Conservation (phyloP, 352 stramenopile species). For the Globisporangium perplexum region DNA sequence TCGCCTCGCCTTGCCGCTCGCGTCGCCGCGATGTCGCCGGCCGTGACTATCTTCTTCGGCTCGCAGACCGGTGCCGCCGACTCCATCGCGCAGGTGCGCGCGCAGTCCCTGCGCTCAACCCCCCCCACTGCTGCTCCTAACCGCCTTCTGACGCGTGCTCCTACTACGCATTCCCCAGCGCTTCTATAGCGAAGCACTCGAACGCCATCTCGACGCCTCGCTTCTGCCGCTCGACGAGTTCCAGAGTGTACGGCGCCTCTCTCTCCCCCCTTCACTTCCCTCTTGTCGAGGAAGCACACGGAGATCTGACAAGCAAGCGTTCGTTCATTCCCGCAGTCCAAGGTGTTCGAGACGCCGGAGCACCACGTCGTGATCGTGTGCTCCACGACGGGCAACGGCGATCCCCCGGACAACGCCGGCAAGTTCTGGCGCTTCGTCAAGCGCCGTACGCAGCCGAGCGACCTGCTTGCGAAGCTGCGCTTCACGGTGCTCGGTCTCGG, state of each 20-base stretch:
- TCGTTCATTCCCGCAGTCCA: constrained; percentile 18
- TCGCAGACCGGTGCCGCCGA: constrained; percentile 87
- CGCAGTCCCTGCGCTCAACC: background rate
- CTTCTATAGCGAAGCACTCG: constrained; percentile 58
- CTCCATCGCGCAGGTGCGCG: constrained; percentile 71
- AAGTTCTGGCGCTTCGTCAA: constrained; percentile 93
- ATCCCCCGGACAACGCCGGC: constrained; percentile 91
- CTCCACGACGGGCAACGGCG: constrained; percentile 94
- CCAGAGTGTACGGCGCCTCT: constrained; percentile 37
- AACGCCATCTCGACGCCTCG: constrained; percentile 42
- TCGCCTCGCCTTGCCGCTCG: too few species aligned
- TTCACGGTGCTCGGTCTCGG: constrained; percentile 91
- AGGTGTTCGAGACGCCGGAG: constrained; percentile 29
- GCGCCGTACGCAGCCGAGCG: constrained; percentile 68
- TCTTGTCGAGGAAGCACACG: constrained; percentile 1
- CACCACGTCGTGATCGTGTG: constrained; percentile 84
- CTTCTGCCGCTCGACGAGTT: constrained; percentile 64
- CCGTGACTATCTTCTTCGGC: constrained; percentile 70
- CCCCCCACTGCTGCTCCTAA: background rate
- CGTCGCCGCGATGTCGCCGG: constrained; percentile 9
- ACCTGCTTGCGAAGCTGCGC: constrained; percentile 64
- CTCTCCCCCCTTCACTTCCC: background rate
- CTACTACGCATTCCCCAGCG: constrained; percentile 20
- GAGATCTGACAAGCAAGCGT: background rate
- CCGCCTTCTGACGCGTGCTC: background rate